Evolutionary conservation across 2,329 filamentous ascomycete genomes (phyloP).

Genomic region (Clonostachys solani): DNA sequence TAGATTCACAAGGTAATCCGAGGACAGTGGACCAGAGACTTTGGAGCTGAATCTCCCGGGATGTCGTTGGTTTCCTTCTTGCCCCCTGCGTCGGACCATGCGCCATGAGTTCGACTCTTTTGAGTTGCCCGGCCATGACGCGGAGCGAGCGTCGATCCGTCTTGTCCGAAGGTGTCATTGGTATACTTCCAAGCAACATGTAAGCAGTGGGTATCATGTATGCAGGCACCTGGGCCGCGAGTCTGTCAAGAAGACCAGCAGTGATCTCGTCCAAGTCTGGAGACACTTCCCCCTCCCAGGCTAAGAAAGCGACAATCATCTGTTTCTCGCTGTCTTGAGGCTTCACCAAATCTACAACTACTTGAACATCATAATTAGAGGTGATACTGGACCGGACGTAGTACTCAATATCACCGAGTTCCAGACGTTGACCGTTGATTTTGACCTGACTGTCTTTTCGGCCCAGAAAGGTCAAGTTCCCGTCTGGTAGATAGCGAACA

Average conservation of each 20-base stretch:
- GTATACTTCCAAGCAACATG: neutral
- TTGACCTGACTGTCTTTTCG: slow-evolving; percentile 1
- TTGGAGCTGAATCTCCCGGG: neutral
- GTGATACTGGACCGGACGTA: slow-evolving; percentile 18
- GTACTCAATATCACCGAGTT: slow-evolving; percentile 3
- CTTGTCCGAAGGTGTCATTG: neutral
- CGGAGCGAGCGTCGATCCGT: neutral
- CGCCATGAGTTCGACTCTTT: neutral
- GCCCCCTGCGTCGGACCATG: neutral
- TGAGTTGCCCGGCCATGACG: neutral
- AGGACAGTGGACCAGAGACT: neutral
- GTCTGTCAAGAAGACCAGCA: neutral
- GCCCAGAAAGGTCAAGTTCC: neutral
- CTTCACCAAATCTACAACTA: neutral
- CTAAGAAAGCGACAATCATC: slow-evolving; percentile 10
- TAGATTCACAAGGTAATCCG: slow-evolving; percentile 6
- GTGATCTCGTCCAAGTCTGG: too few relatives aligned
- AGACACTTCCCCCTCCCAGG: neutral
- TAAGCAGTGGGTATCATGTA: neutral
- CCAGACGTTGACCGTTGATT: neutral
- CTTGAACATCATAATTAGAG: slow-evolving; percentile 2
- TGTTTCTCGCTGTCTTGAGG: slow-evolving; percentile 7
- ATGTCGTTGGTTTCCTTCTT: neutral
- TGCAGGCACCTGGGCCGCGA: neutral
- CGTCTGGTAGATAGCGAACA: neutral